A percentile compares a stretch with the other conserved stretches of the same genome.
Evolutionary conservation across 805 yeast species (phyloP).

Genomic region (Torulaspora franciscae): DNA sequence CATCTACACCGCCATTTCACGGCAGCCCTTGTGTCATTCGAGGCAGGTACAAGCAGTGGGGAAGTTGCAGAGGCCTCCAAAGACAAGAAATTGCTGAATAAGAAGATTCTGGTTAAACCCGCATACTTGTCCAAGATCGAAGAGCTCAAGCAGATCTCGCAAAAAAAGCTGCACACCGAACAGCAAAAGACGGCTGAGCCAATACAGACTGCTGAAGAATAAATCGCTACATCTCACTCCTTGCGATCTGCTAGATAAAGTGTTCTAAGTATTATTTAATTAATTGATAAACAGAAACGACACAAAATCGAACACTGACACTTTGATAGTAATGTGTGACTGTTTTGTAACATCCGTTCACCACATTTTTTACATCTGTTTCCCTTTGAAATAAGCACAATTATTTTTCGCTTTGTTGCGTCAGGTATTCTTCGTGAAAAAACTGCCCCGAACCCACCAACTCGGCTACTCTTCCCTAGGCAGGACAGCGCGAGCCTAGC

Average conservation of each 20-base stretch:
- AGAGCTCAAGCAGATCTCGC: conserved; percentile 41
- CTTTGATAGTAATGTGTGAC: neutral
- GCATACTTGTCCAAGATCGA: conserved; percentile 43
- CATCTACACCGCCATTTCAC: conserved; percentile 37
- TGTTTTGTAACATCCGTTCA: conserved; percentile 1
- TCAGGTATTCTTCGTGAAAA: neutral
- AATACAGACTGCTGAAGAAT: neutral
- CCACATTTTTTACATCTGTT: neutral
- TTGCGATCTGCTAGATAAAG: conserved; percentile 1
- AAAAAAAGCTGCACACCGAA: conserved; percentile 11
- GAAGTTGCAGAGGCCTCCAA: conserved; percentile 42
- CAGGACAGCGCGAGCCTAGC: neutral
- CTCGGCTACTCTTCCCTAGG: neutral
- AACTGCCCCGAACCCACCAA: neutral
- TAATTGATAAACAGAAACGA: neutral
- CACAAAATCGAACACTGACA: conserved; percentile 1
- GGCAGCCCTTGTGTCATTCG: conserved; percentile 50
- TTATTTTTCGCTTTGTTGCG: neutral
- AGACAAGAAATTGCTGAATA: conserved; percentile 38
- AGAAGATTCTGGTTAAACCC: conserved; percentile 36
- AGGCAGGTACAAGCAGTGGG: conserved; percentile 40
- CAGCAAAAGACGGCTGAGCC: neutral
- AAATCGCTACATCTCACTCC: neutral
- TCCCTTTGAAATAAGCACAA: neutral
- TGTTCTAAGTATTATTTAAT: neutral